Evolutionary conservation across 352 stramenopile genomes (phyloP), one percentile per base, ranked within the genome.

Genomic region (Halophytophthora batemanensis): DNA sequence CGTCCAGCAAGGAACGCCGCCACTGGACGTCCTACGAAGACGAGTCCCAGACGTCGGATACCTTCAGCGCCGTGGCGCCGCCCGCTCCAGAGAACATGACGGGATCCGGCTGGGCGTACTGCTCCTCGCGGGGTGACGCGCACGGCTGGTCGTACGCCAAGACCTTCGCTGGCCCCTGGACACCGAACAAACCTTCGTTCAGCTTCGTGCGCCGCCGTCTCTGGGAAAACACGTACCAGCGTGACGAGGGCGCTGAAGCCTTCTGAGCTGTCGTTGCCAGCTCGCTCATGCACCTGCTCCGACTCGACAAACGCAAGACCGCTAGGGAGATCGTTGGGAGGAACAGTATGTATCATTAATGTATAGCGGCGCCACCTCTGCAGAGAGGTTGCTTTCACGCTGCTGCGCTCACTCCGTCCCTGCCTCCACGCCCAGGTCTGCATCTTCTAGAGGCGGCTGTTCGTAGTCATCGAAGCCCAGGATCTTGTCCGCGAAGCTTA

Each of bases 401-500:
- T 31, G 14, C 41, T 17, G 2, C 17, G 25, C 17, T 31, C 25
- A 31, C 25, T 31, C 25, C 25, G 25, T 31, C 8, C 25, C 8
- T 8, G 4, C 25, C 25, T 31, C 25, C 8, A 31, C 8, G 25
- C 25, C 25, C 25, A 31, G 25, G 2, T 35, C 45, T 15, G 36
- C 37, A 22, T 54, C 37, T 7, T 40, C 23, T 11, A 13, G 43
- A 23, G 70, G 50, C 14, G 53, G 40, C 10, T 61, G 43, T 7
- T 89, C 74, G 47, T 90, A 92, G 63, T 95, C 86, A 49, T 96
- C 87, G 59, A 97, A 96, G 14, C 88, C 88, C 2, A 97, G 66
- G 0, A 97, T 70, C 34, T 95, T 87, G 53, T 92, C 77, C 1
- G 77, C 82, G 46, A 96, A 96, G 19, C 41, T 80, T 19, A 81